Base-by-base conservation (phyloP, 2,329 filamentous ascomycete species). In the Fusarium tanahbumbuense region DNA sequence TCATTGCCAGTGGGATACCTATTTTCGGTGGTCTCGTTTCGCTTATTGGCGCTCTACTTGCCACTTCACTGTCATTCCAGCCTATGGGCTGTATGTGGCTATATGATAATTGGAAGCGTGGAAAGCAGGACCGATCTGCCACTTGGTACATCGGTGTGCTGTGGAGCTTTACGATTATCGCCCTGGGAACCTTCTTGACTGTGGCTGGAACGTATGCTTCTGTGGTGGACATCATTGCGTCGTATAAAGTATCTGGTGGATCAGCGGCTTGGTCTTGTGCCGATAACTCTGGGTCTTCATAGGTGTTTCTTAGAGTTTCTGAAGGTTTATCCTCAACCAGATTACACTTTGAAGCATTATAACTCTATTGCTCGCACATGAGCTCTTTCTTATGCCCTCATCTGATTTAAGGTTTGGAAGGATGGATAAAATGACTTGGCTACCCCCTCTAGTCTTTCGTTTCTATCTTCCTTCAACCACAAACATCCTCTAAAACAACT, bases 161-260 rank as follows among this genome's bases (percentile, higher is more conserved):
- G 1, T 70, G 62, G 63, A 28, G 65, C 6, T 18, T 64, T 4
- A 49, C 44, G 0, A 57, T 71, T 1, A 63, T 71, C 6, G 11
- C 42, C 0, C 7, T 67, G 8, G 72, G 71, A 1, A 60, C 67
- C 0, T 84, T 84, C 61, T 50, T 84, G 2, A 84, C 80, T 71
- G 70, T 84, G 46, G 79, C 76, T 11, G 83, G 82, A 0, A 84
- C 82, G 0, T 84, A 84, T 56, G 82, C 81, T 3, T 81, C 81
- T 2, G 70, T 85, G 7, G 72, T 81, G 5, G 76, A 71, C 11
- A 73, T 73, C 30, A 77, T 74, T n/a, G 75, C 79, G 6, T 73
- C 74, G 0, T 83, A 83, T 50, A 73, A 72, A 20, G 63, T 60
- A 13, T 74, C 73, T 5, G 78, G 77, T 1, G 80, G 79, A 0